phyloP scores from a whole-genome alignment of 2,329 filamentous ascomycete species.

The Anisogramma anomala region DNA sequence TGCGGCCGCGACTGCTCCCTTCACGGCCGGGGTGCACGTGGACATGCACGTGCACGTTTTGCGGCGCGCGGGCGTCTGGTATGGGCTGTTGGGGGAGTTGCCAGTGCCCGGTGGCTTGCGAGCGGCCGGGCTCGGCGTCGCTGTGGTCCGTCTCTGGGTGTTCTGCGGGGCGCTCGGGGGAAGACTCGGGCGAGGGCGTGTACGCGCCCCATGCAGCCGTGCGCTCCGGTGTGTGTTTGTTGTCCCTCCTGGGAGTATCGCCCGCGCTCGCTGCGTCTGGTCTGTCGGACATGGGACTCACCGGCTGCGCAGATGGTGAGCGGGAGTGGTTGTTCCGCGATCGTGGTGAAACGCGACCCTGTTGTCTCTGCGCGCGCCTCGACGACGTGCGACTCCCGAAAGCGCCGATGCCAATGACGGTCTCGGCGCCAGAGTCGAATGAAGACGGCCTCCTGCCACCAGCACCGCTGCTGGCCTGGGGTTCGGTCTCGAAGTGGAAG shows the following conservation, averaged over 20 bases:
- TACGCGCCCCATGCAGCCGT: background rate
- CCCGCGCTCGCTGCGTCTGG: background rate
- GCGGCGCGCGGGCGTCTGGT: too few species aligned
- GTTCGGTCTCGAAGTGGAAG: slow-evolving; percentile 7
- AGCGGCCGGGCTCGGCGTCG: too few species aligned
- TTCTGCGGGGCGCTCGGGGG: background rate
- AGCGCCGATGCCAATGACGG: background rate
- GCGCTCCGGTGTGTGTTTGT: background rate
- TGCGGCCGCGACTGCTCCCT: too few species aligned
- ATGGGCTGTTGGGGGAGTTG: too few species aligned
- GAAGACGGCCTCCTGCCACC: background rate
- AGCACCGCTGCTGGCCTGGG: background rate
- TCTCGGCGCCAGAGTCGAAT: background rate
- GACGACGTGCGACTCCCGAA: slow-evolving; percentile 1
- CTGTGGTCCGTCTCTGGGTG: too few species aligned
- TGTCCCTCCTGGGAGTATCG: background rate
- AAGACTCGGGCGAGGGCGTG: background rate
- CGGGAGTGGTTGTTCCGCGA: background rate
- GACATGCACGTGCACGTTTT: slow-evolving; percentile 6
- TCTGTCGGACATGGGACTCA: background rate
- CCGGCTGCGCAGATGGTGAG: background rate
- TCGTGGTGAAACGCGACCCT: background rate
- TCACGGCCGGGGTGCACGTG: slow-evolving; percentile 1
- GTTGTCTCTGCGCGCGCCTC: slow-evolving; percentile 6
- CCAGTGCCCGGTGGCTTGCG: too few species aligned